Evolutionary conservation across 1,139 yeast species (phyloP), one percentile per base, ranked within the genome.

Genomic region (Protomyces pachydermus): DNA sequence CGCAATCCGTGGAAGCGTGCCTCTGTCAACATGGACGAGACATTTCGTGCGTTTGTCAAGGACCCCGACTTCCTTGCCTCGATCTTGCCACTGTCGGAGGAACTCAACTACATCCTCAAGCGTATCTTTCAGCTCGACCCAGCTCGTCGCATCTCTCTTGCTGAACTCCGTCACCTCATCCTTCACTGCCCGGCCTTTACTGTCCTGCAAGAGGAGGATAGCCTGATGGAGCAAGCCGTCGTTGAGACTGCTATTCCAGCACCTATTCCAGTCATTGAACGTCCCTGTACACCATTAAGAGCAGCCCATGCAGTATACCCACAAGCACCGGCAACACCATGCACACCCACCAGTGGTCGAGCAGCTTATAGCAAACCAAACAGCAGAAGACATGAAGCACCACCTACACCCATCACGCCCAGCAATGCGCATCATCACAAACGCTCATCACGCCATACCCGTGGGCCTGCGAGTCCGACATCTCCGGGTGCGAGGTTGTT

Each of bases 1-100:
- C 81, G 96, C 73, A 91, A 91, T 72, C 97, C 97, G 20, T 91
- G 97, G 97, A 83, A 90, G 64, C 84, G 86, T 69, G 96, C 97
- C 3, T 81, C 87, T 61, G 76, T 82, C 48, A 74, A 74, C 5
- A 82, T 82, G 54, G 88, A 85, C 71, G 77, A 81, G 54, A 82
- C 87, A 0, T 85, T 82, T 72, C 75, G 76, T 64, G 82, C 82
- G 18, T 84, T 78, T 72, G 74, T 80, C 56, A 74, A 77, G 37
- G 82, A 84, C 70, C 79, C 81, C 12, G 82, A 66, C 55, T 74
- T 87, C 18, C 79, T 89, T 68, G 76, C 78, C 71, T 82, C 81
- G 68, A 88, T 89, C 48, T 76, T 88, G 67, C 91, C 93, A 52
- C 82, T 88, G 16, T 84, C 89, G 23, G 74, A 75, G 16, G 86